Evolutionary conservation across 805 yeast genomes (phyloP).

Genomic region (Cyberlindnera bimundalis): DNA sequence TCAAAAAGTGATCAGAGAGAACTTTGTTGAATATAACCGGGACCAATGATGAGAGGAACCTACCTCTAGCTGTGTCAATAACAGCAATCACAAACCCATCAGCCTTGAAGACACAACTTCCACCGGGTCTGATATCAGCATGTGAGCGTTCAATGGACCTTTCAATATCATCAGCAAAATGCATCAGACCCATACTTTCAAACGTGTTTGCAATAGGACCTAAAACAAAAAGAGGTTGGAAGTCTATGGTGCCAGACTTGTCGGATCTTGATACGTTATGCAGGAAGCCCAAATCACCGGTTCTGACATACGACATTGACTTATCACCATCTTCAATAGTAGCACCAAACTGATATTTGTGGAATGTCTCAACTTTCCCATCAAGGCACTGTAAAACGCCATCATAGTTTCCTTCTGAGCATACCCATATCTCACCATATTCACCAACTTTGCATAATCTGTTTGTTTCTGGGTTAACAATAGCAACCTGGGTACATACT

Average conservation of each 20-base stretch:
- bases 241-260: conserved; percentile 37
- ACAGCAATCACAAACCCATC: conserved; percentile 77
- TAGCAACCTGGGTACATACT: conserved; percentile 87
- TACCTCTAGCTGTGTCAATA: conserved; percentile 54
- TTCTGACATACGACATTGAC: conserved; percentile 66
- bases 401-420: conserved; percentile 77
- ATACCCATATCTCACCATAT: conserved; percentile 96
- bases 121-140: conserved; percentile 43
- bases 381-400: conserved; percentile 51
- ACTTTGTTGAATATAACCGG: conserved; percentile 81
- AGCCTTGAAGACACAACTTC: conserved; percentile 74
- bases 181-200: conserved; percentile 87
- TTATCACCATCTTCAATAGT: conserved; percentile 61
- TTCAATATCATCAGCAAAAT: conserved; percentile 85
- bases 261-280: conserved; percentile 60
- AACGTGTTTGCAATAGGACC: conserved; percentile 85
- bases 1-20: conserved; percentile 74
- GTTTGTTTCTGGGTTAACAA: conserved; percentile 91
- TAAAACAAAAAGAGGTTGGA: conserved; percentile 80
- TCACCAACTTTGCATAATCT: conserved; percentile 83
- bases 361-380: conserved; percentile 27
- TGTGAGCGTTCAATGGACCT: conserved; percentile 54
- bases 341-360: conserved; percentile 52
- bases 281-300: conserved; percentile 93
- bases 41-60: conserved; percentile 65